Base-by-base conservation (phyloP, 805 yeast species). In the Sungouiella blattae region DNA sequence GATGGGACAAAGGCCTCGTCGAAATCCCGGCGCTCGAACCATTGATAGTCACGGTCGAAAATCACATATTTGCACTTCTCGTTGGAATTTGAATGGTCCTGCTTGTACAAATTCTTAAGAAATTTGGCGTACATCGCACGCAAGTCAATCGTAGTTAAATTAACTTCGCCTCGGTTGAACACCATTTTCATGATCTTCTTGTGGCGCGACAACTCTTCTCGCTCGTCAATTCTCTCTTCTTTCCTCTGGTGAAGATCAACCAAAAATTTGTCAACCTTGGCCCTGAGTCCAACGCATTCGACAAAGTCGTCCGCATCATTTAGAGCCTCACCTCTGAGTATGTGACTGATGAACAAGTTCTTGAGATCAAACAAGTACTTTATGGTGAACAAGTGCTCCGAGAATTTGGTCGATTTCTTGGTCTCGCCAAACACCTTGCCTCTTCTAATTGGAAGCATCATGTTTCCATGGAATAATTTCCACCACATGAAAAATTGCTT, bases 401-500 rank as follows among this genome's bases (percentile, higher is more conserved):
- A 84, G 50, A 89, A 83, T 56, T 87, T 88, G 38, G 77, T 77
- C 2, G 32, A 15, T 20, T 71, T 58, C 35, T 69, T 69, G 5
- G 60, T 53, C 15, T 75, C 75, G 0, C 78, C 78, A 64, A 87
- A 91, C 16, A 93, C 53, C 1, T 62, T 57, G 0, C 98, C 97
- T 30, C 75, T 70, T 33, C 94, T 73, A 11, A 87, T 74, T 0
- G 98, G 96, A 14, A 89, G 65, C 34, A 87, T 78, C 46, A 83
- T 69, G 36, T 82, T 80, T 17, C 91, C 82, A n/a, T 82, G 74
- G 58, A 91, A 91, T 45, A 85, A 72, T 22, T 62, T 60, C 95
- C 96, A 89, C 98, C 98, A 93, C 4, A 58, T 53, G 50, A 78
- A 79, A 62, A 93, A 88, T 40, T 79, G 83, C 6, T 62, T 54